Evolutionary conservation across 2,329 filamentous ascomycete genomes (phyloP), one percentile per base, ranked within the genome.

Genomic region (Sarocladium brachiariae): DNA sequence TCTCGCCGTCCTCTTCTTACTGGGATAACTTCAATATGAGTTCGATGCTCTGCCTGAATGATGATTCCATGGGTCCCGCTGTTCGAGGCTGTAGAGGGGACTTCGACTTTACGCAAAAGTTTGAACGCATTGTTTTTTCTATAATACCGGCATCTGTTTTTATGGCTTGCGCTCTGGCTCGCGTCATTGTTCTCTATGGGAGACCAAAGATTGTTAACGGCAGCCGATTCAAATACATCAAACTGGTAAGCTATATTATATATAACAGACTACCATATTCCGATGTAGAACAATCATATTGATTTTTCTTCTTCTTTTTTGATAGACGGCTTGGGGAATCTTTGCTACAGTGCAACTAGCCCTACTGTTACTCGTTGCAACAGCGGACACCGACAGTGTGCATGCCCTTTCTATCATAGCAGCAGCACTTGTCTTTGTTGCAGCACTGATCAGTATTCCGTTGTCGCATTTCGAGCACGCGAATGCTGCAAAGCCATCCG

Each of bases 41-140:
- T 46, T 59, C 57, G 8, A 55, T 54, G 23, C 46, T 53, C 13
- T 70, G 69, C 45, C 53, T 59, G 45, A 65, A 66, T 56, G 71
- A 74, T 52, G 57, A 58, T 37, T 57, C 65, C 19, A 65, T 75
- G 18, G 73, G 74, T 2, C 74, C 74, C 0, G 55, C 59, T 6
- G 70, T 77, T n/a, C 55, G 55, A 9, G 72, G 70, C 19, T 77
- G 74, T 51, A 70, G 73, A 9, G 67, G 62, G 48, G 68, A 73
- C 52, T 77, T 77, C 50, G 74, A 77, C 56, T 76, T 77, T 51
- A 77, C 74, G 1, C 59, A 76, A 47, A 66, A 64, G 24, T 77
- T 78, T 50, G 74, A 77, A 57, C 63, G 70, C 18, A 62, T 74
- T 3, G 65, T 76, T 47, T 64, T 77, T n/a, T 65, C 67, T 1